Conservation (phyloP, 2,329 filamentous ascomycete genomes). For the Cordyceps sp. region DNA sequence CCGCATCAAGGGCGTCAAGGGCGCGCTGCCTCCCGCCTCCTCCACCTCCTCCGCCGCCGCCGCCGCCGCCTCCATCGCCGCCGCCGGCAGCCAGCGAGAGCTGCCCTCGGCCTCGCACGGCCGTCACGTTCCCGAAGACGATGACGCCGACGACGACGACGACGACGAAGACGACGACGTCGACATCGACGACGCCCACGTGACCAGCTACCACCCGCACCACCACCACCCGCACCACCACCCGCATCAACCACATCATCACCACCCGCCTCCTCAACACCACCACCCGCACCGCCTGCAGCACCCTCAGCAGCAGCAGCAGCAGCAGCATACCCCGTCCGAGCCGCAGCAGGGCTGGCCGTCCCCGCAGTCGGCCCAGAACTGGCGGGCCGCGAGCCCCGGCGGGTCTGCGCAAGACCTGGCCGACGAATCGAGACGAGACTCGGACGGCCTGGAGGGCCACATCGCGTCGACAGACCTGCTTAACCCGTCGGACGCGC, state of each 20-base stretch:
- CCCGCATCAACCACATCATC: too few species aligned
- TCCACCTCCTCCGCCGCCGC: not conserved
- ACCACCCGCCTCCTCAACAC: too few species aligned
- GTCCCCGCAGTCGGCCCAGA: constrained; percentile 4
- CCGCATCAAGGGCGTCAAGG: constrained; percentile 12
- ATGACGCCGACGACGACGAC: not conserved
- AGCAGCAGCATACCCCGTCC: not conserved
- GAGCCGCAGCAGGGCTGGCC: constrained; percentile 3
- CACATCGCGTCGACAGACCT: constrained; percentile 22
- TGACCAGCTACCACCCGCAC: too few species aligned
- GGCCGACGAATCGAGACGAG: constrained; percentile 3
- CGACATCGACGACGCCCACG: constrained; percentile 2
- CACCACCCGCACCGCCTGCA: too few species aligned
- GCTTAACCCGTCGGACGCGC: constrained; percentile 23
- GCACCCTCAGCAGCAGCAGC: too few species aligned
- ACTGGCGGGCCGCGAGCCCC: constrained; percentile 5
- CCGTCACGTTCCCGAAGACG: not conserved
- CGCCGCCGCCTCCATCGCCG: not conserved
- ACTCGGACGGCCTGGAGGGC: constrained; percentile 15
- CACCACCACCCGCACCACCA: too few species aligned
- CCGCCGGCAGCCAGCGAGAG: too few species aligned
- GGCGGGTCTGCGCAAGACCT: constrained; percentile 3
- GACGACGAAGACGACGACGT: constrained; percentile 2
- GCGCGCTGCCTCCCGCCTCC: not conserved
- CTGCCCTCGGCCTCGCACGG: not conserved